Conservation (phyloP, 176 grass and related monocot species). For the Hordeum marinum region DNA sequence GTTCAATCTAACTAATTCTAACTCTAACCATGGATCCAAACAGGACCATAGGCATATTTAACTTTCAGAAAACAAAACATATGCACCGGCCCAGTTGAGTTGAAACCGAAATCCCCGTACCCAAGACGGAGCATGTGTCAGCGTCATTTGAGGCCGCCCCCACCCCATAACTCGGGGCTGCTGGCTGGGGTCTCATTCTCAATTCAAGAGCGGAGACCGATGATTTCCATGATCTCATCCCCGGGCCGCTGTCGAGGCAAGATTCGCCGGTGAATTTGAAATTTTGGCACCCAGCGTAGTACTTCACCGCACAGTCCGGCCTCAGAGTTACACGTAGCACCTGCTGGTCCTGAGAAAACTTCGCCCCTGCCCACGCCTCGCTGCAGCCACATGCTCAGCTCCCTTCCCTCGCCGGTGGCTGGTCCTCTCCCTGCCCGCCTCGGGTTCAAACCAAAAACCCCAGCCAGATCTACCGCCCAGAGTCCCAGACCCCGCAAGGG, state of each 20-base stretch:
- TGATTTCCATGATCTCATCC: neutral
- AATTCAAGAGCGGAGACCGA: neutral
- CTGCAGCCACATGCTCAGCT: neutral
- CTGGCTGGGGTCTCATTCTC: neutral
- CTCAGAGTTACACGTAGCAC: neutral
- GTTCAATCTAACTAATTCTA: too few relatives aligned
- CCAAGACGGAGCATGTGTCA: neutral
- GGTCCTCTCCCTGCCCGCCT: constrained; percentile 3
- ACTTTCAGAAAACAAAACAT: too few relatives aligned
- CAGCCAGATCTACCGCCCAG: constrained; percentile 24
- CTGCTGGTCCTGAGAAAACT: neutral
- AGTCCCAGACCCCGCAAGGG: neutral
- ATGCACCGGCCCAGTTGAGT: too few relatives aligned
- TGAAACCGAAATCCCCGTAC: neutral
- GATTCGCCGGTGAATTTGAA: constrained; percentile 10
- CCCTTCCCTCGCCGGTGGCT: neutral
- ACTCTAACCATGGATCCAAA: too few relatives aligned
- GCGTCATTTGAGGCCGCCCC: neutral
- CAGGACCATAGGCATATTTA: too few relatives aligned
- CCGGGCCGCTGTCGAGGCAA: neutral
- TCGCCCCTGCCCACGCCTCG: neutral
- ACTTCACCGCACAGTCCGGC: neutral
- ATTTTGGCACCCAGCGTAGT: neutral
- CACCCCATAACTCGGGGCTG: neutral
- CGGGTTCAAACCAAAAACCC: constrained; percentile 4